These are phyloP conservation scores for Lolium multiflorum DNA, from an alignment of 176 grass and related monocot genomes.

Conservation along the genomic window DNA sequence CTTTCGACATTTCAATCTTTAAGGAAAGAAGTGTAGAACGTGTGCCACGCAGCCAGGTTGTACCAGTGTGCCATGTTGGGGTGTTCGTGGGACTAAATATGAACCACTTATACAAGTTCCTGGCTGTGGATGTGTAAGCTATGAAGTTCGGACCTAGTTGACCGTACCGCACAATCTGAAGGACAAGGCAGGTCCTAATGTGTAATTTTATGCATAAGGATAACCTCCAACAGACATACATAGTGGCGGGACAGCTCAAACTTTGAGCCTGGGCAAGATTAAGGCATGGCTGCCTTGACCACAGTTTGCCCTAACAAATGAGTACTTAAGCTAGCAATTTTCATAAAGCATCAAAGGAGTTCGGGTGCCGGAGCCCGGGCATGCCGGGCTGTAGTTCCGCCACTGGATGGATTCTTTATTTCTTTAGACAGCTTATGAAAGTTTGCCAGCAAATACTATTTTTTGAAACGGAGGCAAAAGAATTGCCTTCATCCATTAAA, in stretches of 20 bases:
- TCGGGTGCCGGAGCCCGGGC: too few species aligned
- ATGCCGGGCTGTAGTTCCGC: too few species aligned
- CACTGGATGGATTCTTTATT: background rate
- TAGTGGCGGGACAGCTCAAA: too few species aligned
- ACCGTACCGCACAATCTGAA: background rate
- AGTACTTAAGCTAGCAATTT: too few species aligned
- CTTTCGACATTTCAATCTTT: background rate
- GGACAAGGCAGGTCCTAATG: background rate
- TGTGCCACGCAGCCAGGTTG: background rate
- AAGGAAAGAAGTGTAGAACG: background rate
- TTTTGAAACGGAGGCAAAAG: too few species aligned
- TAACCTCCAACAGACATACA: background rate
- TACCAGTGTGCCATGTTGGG: background rate
- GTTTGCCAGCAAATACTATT: conserved; percentile 1
- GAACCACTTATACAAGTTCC: background rate
- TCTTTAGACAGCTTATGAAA: conserved; percentile 21
- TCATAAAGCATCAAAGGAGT: too few species aligned
- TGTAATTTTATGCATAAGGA: background rate
- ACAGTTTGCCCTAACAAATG: too few species aligned
- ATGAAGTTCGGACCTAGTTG: background rate
- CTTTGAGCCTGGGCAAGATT: too few species aligned
- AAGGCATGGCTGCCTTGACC: too few species aligned
- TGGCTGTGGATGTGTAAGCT: background rate
- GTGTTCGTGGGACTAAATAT: background rate
- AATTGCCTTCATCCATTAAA: too few species aligned